Evolutionary conservation across 1,284 basidiomycete genomes (phyloP), one percentile per base, ranked within the genome.

Genomic region (Fistulinella staudtii): DNA sequence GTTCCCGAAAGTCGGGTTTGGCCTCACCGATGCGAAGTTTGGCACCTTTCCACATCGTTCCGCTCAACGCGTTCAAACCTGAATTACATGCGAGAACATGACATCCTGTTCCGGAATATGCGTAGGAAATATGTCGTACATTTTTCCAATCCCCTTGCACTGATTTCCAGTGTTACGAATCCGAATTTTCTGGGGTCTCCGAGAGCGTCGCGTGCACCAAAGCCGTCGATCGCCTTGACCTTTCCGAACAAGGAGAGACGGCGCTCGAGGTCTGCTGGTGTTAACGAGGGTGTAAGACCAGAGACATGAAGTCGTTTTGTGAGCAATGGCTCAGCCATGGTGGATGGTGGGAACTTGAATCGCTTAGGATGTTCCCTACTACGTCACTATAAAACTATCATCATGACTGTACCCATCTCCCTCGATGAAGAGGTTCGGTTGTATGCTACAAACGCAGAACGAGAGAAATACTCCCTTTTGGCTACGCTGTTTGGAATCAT

Each of bases 401-500:
- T 28, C 40, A 67, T 64, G 61, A 50, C 70, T 9, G 46, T 55
- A 8, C 37, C 46, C 1, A 46, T 85, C 35, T 82, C 78, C 21
- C 73, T 92, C 35, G 91, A 94, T 63, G 90, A 98, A 76, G 94
- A 98, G 64, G 92, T 88, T 11, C 80, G 92, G 36, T 74, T 98
- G 14, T 93, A 93, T 70, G 83, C 79, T 6, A 91, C 82, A 35
- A 95, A 95, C 59, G 76, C 88, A 8, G 92, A 96, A 62, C 76
- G 95, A 47, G 95, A 98, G 64, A 84, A 82, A 56, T 89, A 88
- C 60, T 93, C 90, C 57, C 86, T 89, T 25, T 76, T 93, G 27
- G 89, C 92, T 1, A 98, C 93, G 8, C 74, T 99, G 5, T 99
- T 90, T 60, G 88, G 89, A 21, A 89, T 98, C 57, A 84, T 97